Conservation (phyloP, 73 alveolate species). For the Effrenium voratum region DNA sequence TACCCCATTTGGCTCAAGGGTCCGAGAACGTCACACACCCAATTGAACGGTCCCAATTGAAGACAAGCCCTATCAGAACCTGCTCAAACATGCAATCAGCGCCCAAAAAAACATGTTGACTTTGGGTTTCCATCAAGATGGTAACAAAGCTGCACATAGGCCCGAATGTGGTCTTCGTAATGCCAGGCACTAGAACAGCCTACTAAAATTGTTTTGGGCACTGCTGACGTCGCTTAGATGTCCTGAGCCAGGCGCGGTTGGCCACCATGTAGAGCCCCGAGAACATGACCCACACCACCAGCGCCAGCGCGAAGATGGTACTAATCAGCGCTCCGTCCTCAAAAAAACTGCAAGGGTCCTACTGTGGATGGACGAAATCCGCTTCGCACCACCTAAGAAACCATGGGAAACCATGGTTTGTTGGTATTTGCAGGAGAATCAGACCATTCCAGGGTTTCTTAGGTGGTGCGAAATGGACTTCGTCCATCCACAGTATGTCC, state of each 20-base stretch:
- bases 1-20: too few species aligned
- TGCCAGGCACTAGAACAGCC: background rate
- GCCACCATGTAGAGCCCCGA: constrained; percentile 92
- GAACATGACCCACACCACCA: constrained; percentile 54
- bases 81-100: background rate
- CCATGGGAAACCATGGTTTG: too few species aligned
- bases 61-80: background rate
- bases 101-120: background rate
- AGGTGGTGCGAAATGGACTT: too few species aligned
- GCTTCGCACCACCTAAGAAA: background rate
- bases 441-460: too few species aligned
- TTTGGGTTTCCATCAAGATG: background rate
- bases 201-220: background rate
- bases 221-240: too few species aligned
- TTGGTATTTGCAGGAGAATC: too few species aligned
- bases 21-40: too few species aligned
- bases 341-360: background rate
- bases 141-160: background rate
- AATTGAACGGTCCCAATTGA: too few species aligned
- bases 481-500: too few species aligned
- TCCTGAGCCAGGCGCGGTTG: constrained; percentile 6
- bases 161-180: background rate
- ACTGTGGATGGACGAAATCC: background rate
- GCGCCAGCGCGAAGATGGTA: constrained; percentile 60
- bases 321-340: constrained; percentile 75